A percentile compares a stretch with the other conserved stretches of the same genome.
phyloP scores from a whole-genome alignment of 2,329 filamentous ascomycete genomes.

The Trichoderma sp. region DNA sequence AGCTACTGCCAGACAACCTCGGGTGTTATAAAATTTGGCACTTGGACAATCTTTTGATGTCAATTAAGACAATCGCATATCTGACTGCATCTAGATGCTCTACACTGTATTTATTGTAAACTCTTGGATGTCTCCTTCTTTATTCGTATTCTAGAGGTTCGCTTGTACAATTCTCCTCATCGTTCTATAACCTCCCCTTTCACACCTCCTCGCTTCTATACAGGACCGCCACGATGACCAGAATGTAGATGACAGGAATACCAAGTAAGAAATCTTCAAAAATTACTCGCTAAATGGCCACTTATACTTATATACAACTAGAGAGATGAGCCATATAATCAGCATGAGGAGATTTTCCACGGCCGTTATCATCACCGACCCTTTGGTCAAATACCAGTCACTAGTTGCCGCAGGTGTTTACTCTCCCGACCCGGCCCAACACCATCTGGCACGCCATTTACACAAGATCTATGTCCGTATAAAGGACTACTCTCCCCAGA shows the following conservation, averaged over 20 bases:
- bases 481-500: slow-evolving; percentile 73
- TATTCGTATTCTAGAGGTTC: background rate
- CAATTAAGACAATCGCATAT: background rate
- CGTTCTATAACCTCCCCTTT: background rate
- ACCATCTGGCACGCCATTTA: slow-evolving; percentile 71
- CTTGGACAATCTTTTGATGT: background rate
- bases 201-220: background rate
- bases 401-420: slow-evolving; percentile 66
- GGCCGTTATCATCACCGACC: slow-evolving; percentile 65
- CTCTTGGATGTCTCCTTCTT: background rate
- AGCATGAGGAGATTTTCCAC: slow-evolving; percentile 41
- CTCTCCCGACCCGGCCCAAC: slow-evolving; percentile 67
- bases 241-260: background rate
- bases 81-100: background rate
- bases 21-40: background rate
- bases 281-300: background rate
- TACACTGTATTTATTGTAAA: background rate
- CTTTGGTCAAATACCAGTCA: slow-evolving; percentile 72
- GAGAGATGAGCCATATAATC: background rate
- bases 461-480: slow-evolving; percentile 73
- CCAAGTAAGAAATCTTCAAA: background rate
- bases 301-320: background rate
- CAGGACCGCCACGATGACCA: background rate
- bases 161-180: background rate
- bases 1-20: background rate